Base-by-base conservation (phyloP, 495 filamentous ascomycete genomes). In the Hyaloscypha finlandica region DNA sequence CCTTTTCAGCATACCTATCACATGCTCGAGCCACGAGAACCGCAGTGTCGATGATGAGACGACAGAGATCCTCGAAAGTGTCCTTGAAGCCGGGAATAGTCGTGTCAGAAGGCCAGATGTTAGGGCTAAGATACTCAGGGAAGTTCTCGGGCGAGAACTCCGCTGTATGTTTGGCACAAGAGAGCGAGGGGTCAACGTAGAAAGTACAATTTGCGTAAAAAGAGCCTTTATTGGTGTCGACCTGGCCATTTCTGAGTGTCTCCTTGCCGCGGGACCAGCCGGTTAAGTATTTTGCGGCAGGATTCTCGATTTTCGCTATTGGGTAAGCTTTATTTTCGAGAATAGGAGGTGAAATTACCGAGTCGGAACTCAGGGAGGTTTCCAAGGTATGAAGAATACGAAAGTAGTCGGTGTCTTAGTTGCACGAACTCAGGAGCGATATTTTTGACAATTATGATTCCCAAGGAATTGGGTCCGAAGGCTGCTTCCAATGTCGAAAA, bases 181-280 rank as follows among this genome's bases (percentile, higher is more conserved):
- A 80, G 6, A 92, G 80, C 2, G 72, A 64, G 2, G 86, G 81
- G 68, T 91, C 85, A 59, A 94, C 86, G 76, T 95, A 94, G 82
- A 97, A 97, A 60, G 91, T 91, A 77, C 93, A 97, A 79, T 98
- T 97, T 75, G 94, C 89, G 76, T 98, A 99, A 83, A 91, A 99
- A 20, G 92, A 96, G 62, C 95, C 95, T 80, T 99, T 99, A 12
- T 91, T 84, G 6, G 90, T 97, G 72, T 99, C 95, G 70, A 93
- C 92, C 65, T 89, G 88, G 67, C 94, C 92, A 73, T 90, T 88
- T 69, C 92, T 91, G 58, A 98, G 87, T n/a, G 91, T 95, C 78
- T 97, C 94, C 78, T 96, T 97, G 62, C 94, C 94, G 74, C 88
- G 90, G 37, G 93, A 97, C 86, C 86, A 89, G 51, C 86, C 86